Evolutionary conservation across 352 stramenopile genomes (phyloP), one percentile per base, ranked within the genome.

Genomic region (Globisporangium uncinulatum): DNA sequence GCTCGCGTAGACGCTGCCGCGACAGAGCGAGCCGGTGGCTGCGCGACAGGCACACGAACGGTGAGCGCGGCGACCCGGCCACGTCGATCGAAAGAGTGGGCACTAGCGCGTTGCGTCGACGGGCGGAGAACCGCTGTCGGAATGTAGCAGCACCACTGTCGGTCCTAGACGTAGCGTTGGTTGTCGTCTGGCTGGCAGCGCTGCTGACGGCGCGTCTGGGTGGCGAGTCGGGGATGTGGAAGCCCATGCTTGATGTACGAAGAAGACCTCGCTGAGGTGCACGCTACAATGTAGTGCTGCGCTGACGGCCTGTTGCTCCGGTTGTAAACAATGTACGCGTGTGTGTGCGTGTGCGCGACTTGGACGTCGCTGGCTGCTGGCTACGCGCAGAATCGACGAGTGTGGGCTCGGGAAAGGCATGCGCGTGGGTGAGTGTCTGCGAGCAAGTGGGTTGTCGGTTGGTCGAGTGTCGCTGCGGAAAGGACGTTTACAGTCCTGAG

Each of bases 161-260:
- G 3, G 32, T 6, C 3, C n/a, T 6, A 14, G 34, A 13, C 19
- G 34, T 37, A 5, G 57, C 41, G 15, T 17, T 11, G 13, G 24
- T 31, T n/a, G 39, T 39, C 8, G 61, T 52, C 17, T 60, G 64
- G 62, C 58, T 69, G 41, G n/a, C 44, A 21, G 36, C 66, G 66
- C 29, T 64, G 37, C 57, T 65, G 56, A 47, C 63, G 52, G 37
- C 64, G 57, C 29, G 50, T 47, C 36, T 57, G 13, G 55, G 65
- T 2, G 76, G 69, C 7, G 76, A 86, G 54, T 87, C 68, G 29
- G 75, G 79, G 60, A 87, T 86, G 65, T 79, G 77, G 69, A 78
- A 85, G 46, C 79, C 79, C 79, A 89, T 89, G 31, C 37, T 54
- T 19, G 32, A 2, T 6, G 29, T 13, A 17, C 5, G 17, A 39